A percentile compares a stretch with the other conserved stretches of the same genome.
These are phyloP conservation scores for Fusarium euwallaceae DNA, from an alignment of 2,329 filamentous ascomycete species.

Conservation along the genomic window DNA sequence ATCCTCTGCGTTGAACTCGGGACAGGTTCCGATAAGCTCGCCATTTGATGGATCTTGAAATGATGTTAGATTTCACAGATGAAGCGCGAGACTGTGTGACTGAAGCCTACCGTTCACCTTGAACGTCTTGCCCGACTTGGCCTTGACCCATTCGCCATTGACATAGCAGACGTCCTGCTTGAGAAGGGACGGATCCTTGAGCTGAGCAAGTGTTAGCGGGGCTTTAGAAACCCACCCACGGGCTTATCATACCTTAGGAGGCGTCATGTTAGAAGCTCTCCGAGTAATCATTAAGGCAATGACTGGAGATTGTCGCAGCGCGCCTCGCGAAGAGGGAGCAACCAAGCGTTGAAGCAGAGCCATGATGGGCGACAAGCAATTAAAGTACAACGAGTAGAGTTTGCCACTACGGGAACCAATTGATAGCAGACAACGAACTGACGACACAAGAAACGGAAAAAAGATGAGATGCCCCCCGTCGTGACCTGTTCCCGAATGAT, in stretches of 20 bases:
- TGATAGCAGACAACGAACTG: not conserved
- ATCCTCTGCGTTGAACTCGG: constrained; percentile 85
- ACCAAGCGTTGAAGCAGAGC: constrained; percentile 49
- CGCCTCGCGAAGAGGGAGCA: constrained; percentile 45
- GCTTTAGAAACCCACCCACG: not conserved
- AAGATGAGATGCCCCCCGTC: not conserved
- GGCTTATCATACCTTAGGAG: constrained; percentile 54
- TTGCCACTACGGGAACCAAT: constrained; percentile 1
- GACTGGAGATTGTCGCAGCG: constrained; percentile 49
- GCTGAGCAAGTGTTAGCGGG: constrained; percentile 57
- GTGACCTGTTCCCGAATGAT: not conserved
- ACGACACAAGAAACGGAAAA: not conserved
- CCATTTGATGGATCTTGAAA: constrained; percentile 82
- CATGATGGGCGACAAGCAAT: constrained; percentile 38
- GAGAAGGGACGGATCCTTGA: constrained; percentile 84
- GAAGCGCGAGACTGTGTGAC: not conserved
- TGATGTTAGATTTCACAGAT: constrained; percentile 12
- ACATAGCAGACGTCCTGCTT: constrained; percentile 87
- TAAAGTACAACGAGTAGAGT: not conserved
- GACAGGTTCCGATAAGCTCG: constrained; percentile 82
- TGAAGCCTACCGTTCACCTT: constrained; percentile 75
- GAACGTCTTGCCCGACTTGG: constrained; percentile 91
- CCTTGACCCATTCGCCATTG: constrained; percentile 91
- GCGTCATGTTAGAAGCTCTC: constrained; percentile 62
- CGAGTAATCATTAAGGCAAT: constrained; percentile 48